phyloP scores from a whole-genome alignment of 164 flowering plant species.

The Echeveria elegans region DNA sequence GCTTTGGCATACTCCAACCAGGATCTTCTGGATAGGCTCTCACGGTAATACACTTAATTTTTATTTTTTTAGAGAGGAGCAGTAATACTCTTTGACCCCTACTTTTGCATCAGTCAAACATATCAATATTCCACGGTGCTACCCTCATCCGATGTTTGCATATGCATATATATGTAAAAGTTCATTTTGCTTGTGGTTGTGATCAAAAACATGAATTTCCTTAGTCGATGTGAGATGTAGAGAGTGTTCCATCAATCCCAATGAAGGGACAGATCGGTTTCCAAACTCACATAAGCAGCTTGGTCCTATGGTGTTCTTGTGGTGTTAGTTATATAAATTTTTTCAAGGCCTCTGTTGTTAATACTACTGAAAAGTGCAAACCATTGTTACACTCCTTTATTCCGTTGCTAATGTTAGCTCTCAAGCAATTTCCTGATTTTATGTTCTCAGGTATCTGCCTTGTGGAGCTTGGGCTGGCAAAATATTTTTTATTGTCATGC shows the following conservation, averaged over 20 bases:
- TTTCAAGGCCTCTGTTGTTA: too few relatives aligned
- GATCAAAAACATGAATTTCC: not conserved
- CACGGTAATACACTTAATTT: constrained; percentile 35
- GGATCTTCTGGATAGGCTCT: constrained; percentile 59
- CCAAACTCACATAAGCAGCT: too few relatives aligned
- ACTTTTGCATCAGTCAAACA: not conserved
- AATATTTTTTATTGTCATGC: constrained; percentile 83
- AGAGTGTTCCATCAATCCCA: not conserved
- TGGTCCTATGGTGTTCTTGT: too few relatives aligned
- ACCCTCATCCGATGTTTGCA: not conserved
- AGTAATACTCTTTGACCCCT: not conserved
- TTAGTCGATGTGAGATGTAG: not conserved
- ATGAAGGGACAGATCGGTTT: too few relatives aligned
- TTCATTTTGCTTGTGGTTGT: not conserved
- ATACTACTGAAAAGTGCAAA: too few relatives aligned
- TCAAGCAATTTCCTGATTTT: not conserved
- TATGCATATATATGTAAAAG: not conserved
- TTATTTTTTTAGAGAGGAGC: not conserved
- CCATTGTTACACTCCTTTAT: too few relatives aligned
- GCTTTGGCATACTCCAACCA: constrained; percentile 69
- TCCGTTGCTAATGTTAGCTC: not conserved
- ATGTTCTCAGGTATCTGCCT: constrained; percentile 53
- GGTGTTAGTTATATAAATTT: not conserved
- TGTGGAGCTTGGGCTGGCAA: constrained; percentile 99
- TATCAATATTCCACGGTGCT: not conserved